Conservation (phyloP, 306 rosid genomes). For the Begonia masoniana region DNA sequence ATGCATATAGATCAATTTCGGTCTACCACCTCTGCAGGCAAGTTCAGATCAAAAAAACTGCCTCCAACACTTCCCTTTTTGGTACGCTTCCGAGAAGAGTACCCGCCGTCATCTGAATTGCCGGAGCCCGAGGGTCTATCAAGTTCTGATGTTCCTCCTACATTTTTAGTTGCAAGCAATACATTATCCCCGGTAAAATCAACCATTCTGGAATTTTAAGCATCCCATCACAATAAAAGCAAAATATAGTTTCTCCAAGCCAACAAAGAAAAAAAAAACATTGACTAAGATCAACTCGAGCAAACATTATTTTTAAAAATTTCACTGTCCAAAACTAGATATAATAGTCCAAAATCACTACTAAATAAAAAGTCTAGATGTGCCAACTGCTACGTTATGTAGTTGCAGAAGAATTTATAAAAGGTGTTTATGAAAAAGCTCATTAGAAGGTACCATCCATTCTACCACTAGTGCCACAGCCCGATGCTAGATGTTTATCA, state of each 20-base stretch:
- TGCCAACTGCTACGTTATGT: too few relatives aligned
- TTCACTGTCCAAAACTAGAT: too few relatives aligned
- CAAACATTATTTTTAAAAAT: too few relatives aligned
- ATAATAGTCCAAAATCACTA: too few relatives aligned
- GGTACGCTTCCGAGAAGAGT: conserved; percentile 67
- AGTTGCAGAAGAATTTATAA: too few relatives aligned
- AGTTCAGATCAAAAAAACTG: conserved; percentile 79
- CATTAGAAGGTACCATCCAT: conserved; percentile 7
- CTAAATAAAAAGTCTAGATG: too few relatives aligned
- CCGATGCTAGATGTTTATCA: conserved; percentile 27
- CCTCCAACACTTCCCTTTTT: conserved; percentile 46
- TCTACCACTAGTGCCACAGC: conserved; percentile 35
- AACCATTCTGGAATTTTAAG: too few relatives aligned
- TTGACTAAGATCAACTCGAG: too few relatives aligned
- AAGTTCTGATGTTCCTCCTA: conserved; percentile 48
- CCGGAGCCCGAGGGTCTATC: conserved; percentile 63
- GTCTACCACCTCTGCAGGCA: conserved; percentile 81
- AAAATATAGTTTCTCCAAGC: too few relatives aligned
- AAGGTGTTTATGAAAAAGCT: background rate
- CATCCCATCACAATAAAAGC: too few relatives aligned
- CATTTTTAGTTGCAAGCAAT: conserved; percentile 1
- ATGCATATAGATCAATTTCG: conserved; percentile 49
- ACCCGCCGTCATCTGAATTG: conserved; percentile 49
- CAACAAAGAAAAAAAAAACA: too few relatives aligned
- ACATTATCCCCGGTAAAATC: too few relatives aligned